These are phyloP conservation scores for Biscutella laevigata DNA, from an alignment of 441 rosid species.

Conservation along the genomic window DNA sequence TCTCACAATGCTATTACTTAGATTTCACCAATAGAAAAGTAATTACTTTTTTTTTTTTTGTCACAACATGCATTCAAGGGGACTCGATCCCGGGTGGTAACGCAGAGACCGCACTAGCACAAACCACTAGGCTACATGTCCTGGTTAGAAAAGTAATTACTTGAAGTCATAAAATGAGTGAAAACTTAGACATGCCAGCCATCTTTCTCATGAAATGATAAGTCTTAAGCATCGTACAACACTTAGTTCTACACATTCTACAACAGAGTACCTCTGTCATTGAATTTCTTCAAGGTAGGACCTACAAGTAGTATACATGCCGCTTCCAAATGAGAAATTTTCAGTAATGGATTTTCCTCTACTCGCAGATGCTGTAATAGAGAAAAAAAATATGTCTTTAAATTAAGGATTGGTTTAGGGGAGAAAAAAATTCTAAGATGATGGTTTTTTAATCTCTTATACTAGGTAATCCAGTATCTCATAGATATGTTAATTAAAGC, in stretches of 20 bases:
- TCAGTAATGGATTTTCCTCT: slow-evolving; percentile 95
- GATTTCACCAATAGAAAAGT: not conserved
- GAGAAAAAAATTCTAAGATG: not conserved
- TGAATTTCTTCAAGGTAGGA: slow-evolving; percentile 88
- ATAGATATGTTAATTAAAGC: not conserved
- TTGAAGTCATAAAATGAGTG: slow-evolving; percentile 3
- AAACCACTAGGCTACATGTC: no score
- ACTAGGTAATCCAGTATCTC: not conserved
- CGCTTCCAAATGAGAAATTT: slow-evolving; percentile 94
- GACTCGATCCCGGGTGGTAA: no score
- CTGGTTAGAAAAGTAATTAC: not conserved
- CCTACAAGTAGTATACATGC: slow-evolving; percentile 94
- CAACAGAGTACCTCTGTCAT: slow-evolving; percentile 73
- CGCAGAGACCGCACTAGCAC: no score
- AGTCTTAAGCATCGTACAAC: not conserved
- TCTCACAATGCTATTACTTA: not conserved
- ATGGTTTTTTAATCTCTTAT: not conserved
- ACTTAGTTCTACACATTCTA: slow-evolving; percentile 7
- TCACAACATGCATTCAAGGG: no score
- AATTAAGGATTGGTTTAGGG: not conserved
- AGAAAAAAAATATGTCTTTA: slow-evolving; percentile 3
- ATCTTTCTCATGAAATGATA: not conserved
- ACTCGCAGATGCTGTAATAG: slow-evolving; percentile 84
- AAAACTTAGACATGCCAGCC: not conserved
- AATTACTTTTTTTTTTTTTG: no score